Conservation (phyloP, 1,284 basidiomycete genomes). For the Cutaneotrichosporon mucoides region DNA sequence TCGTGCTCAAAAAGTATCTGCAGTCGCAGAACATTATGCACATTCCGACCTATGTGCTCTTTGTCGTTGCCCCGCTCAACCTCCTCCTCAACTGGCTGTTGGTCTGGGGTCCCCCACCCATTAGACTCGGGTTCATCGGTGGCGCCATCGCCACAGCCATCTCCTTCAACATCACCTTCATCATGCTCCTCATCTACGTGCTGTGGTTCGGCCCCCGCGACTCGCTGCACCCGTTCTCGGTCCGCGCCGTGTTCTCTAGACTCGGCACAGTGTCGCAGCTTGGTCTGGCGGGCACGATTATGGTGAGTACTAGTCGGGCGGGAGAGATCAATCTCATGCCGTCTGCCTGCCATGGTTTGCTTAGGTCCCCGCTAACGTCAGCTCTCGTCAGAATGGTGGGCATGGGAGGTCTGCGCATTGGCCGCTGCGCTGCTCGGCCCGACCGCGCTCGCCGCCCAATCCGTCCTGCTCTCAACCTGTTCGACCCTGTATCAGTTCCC, state of each 20-base stretch:
- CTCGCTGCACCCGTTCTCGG: slow-evolving; percentile 75
- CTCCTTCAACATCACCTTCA: slow-evolving; percentile 73
- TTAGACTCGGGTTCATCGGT: slow-evolving; percentile 85
- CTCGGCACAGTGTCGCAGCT: slow-evolving; percentile 69
- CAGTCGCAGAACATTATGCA: slow-evolving; percentile 83
- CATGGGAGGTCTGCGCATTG: slow-evolving; percentile 48
- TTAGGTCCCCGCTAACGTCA: slow-evolving; percentile 30
- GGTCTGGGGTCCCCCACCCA: slow-evolving; percentile 74
- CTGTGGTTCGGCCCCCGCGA: slow-evolving; percentile 67
- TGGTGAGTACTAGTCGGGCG: too few species aligned
- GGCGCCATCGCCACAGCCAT: slow-evolving; percentile 86
- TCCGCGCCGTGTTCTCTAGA: slow-evolving; percentile 61
- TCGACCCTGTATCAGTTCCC: slow-evolving; percentile 82
- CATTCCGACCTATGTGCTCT: slow-evolving; percentile 79
- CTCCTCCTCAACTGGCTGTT: slow-evolving; percentile 76
- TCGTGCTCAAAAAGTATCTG: slow-evolving; percentile 57
- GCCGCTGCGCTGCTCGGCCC: slow-evolving; percentile 49
- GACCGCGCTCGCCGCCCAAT: slow-evolving; percentile 54
- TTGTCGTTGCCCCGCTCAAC: slow-evolving; percentile 82
- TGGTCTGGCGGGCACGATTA: slow-evolving; percentile 63
- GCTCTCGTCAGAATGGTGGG: slow-evolving; percentile 53
- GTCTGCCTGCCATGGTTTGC: too few species aligned
- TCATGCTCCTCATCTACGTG: slow-evolving; percentile 65
- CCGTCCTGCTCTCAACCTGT: slow-evolving; percentile 54
- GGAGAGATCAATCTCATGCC: too few species aligned